phyloP scores from a whole-genome alignment of 345 rosid genomes.

The Eutrema yunnanense region DNA sequence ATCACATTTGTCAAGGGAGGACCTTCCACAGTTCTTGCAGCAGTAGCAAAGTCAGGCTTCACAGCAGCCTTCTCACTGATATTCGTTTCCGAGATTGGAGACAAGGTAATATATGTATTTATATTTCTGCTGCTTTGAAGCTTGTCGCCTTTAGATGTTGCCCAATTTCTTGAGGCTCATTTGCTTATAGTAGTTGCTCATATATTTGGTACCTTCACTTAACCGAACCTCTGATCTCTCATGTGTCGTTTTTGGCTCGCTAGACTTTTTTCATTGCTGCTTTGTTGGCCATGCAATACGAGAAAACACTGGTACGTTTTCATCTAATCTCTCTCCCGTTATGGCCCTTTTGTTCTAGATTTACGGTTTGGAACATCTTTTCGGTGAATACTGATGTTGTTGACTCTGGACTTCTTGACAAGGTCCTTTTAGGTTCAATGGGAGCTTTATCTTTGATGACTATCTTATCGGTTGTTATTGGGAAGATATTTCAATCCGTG shows the following conservation, averaged over 20 bases:
- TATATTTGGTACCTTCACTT: background rate
- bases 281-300: conserved; percentile 96
- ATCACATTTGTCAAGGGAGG: conserved; percentile 70
- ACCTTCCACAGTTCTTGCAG: conserved; percentile 70
- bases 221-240: background rate
- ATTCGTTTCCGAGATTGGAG: conserved; percentile 97
- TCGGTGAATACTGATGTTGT: conserved; percentile 13
- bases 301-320: conserved; percentile 79
- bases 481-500: conserved; percentile 83
- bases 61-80: conserved; percentile 95
- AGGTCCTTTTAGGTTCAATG: conserved; percentile 99
- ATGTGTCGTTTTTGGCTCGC: conserved; percentile 18
- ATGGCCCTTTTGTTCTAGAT: background rate
- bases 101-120: conserved; percentile 53
- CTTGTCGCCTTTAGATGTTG: background rate
- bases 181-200: background rate
- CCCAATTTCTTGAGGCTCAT: too few species aligned
- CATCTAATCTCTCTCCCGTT: conserved; percentile 9
- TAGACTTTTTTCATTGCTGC: conserved; percentile 99
- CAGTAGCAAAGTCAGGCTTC: conserved; percentile 90
- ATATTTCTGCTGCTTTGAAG: too few species aligned
- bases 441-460: conserved; percentile 97
- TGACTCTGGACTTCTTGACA: conserved; percentile 34
- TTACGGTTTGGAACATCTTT: background rate
- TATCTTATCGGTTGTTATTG: conserved; percentile 81